These are phyloP conservation scores for Tetradesmus obliquus DNA, from an alignment of 139 green algal genomes.

Conservation along the genomic window DNA sequence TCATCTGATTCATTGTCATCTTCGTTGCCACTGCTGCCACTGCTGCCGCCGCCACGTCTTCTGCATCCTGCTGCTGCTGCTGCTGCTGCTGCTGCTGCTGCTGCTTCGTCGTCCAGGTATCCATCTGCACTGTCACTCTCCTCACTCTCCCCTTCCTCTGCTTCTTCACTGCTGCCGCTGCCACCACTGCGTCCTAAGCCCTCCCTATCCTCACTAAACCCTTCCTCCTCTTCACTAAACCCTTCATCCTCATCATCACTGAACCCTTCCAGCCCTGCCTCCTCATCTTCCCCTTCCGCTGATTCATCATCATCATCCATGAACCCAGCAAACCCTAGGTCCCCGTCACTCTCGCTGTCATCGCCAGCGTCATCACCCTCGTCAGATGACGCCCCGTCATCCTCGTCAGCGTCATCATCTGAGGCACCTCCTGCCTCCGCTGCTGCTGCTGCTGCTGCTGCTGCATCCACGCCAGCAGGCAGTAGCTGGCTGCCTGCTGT, in stretches of 20 bases:
- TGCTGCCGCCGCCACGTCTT: neutral
- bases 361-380: neutral
- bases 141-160: neutral
- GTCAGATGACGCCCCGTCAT: neutral
- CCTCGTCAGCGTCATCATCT: neutral
- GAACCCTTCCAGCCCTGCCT: neutral
- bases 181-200: neutral
- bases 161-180: slow-evolving; percentile 13
- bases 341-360: neutral
- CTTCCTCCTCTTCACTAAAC: neutral
- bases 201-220: neutral
- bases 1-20: neutral
- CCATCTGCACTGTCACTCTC: neutral
- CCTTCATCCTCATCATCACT: neutral
- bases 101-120: neutral
- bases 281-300: slow-evolving; percentile 9
- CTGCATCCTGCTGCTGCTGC: neutral
- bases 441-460: slow-evolving; percentile 7
- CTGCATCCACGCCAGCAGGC: neutral
- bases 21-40: neutral
- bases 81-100: neutral
- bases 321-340: neutral
- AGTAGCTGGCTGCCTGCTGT: slow-evolving; percentile 12
- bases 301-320: slow-evolving; percentile 32
- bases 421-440: neutral